Conservation (phyloP, 345 rosid species). For the Tarenaya hassleriana region DNA sequence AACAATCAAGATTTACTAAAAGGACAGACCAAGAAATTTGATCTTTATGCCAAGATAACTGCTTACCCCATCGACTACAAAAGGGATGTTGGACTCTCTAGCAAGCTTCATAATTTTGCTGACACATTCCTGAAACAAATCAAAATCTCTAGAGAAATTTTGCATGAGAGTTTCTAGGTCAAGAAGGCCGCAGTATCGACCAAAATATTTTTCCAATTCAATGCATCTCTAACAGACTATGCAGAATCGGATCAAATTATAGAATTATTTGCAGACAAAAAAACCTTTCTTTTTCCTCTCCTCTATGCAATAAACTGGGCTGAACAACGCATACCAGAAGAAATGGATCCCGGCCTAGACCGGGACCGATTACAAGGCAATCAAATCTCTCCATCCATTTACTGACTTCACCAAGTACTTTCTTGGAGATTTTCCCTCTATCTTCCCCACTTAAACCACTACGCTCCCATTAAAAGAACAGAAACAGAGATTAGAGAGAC, state of each 20-base stretch:
- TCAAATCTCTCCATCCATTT: constrained; percentile 97
- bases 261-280: not conserved
- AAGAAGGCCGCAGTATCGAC: not conserved
- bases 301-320: not conserved
- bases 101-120: constrained; percentile 68
- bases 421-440: constrained; percentile 30
- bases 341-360: constrained; percentile 93
- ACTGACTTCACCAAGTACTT: constrained; percentile 70
- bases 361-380: constrained; percentile 94
- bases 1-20: not conserved
- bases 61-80: constrained; percentile 84
- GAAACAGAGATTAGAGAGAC: not conserved
- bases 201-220: not conserved
- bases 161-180: not conserved
- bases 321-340: constrained; percentile 49
- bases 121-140: constrained; percentile 60
- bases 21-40: not conserved
- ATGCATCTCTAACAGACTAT: not conserved
- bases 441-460: constrained; percentile 51
- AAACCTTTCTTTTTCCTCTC: not conserved
- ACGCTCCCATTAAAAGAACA: not conserved
- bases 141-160: not conserved
- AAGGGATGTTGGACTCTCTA: constrained; percentile 58
- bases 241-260: not conserved
- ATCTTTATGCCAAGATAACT: not conserved